Conservation (phyloP, 352 stramenopile genomes). For the Pythium phragmitis region DNA sequence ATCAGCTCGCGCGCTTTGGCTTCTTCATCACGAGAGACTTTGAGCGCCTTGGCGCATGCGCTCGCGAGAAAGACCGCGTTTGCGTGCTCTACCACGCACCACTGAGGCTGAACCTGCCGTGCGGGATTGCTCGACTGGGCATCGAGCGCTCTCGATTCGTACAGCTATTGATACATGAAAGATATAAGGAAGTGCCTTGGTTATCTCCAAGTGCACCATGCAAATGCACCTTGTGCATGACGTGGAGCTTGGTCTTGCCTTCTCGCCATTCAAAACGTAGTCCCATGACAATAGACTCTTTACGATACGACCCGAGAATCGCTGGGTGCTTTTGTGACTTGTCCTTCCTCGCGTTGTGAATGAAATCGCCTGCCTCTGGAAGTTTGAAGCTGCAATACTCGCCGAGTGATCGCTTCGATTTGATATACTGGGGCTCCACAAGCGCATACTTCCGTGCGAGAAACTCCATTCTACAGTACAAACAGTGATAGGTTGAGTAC, state of each 20-base stretch:
- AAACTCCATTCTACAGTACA: slow-evolving; percentile 45
- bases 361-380: slow-evolving; percentile 1
- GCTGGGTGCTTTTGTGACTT: neutral
- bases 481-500: neutral
- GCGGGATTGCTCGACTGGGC: neutral
- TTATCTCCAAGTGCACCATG: too few species aligned
- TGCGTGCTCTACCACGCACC: slow-evolving; percentile 38
- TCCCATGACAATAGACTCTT: slow-evolving; percentile 45
- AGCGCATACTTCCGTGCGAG: slow-evolving; percentile 48
- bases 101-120: slow-evolving; percentile 22
- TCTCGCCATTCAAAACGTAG: slow-evolving; percentile 73
- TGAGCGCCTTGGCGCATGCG: slow-evolving; percentile 39
- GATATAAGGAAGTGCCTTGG: neutral
- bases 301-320: slow-evolving; percentile 23
- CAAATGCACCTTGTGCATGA: slow-evolving; percentile 57
- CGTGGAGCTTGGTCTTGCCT: slow-evolving; percentile 55
- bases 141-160: neutral
- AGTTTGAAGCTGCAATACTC: slow-evolving; percentile 68
- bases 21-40: slow-evolving; percentile 35
- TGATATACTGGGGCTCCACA: slow-evolving; percentile 41
- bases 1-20: slow-evolving; percentile 35
- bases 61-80: slow-evolving; percentile 56
- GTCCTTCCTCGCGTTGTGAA: neutral
- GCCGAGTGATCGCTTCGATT: slow-evolving; percentile 38
- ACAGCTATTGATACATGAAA: slow-evolving; percentile 5